These are phyloP conservation scores for Neurospora tetrasperma DNA, from an alignment of 495 filamentous ascomycete species.

Conservation along the genomic window DNA sequence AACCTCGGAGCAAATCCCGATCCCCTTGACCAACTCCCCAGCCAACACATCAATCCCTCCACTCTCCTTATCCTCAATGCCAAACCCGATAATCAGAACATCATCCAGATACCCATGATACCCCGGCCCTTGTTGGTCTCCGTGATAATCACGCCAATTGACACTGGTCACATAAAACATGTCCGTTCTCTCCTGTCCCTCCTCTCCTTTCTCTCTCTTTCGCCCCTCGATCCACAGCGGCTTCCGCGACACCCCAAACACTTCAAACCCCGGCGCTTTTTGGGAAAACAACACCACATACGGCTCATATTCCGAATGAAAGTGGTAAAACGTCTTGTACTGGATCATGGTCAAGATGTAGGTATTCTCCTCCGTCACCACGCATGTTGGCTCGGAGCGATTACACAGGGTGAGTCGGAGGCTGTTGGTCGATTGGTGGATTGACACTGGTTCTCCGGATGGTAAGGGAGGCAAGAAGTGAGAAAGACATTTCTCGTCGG, in stretches of 20 bases:
- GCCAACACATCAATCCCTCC: conserved; percentile 39
- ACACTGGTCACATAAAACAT: conserved; percentile 45
- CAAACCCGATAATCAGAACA: conserved; percentile 38
- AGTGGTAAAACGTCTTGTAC: conserved; percentile 36
- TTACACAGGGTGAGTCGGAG: conserved; percentile 41
- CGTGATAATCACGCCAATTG: conserved; percentile 32
- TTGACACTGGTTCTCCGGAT: conserved; percentile 22
- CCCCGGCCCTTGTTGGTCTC: conserved; percentile 17
- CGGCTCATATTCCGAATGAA: conserved; percentile 42
- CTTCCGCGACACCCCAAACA: conserved; percentile 38
- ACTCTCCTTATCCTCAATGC: conserved; percentile 35
- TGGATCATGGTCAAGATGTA: conserved; percentile 43
- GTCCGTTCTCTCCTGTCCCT: conserved; percentile 23
- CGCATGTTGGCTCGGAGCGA: conserved; percentile 34
- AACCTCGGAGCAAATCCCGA: conserved; percentile 23
- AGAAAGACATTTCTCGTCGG: conserved; percentile 31
- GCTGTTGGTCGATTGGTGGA: conserved; percentile 49
- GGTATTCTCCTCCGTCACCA: conserved; percentile 31
- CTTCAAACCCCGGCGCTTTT: conserved; percentile 31
- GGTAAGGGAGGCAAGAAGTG: conserved; percentile 28
- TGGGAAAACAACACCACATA: conserved; percentile 40
- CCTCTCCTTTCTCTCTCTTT: not conserved
- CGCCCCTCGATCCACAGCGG: conserved; percentile 44
- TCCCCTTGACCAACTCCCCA: conserved; percentile 32
- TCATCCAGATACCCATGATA: conserved; percentile 44